Evolutionary conservation across 2,329 filamentous ascomycete genomes (phyloP).

Genomic region (Aspergillus phoenicis): DNA sequence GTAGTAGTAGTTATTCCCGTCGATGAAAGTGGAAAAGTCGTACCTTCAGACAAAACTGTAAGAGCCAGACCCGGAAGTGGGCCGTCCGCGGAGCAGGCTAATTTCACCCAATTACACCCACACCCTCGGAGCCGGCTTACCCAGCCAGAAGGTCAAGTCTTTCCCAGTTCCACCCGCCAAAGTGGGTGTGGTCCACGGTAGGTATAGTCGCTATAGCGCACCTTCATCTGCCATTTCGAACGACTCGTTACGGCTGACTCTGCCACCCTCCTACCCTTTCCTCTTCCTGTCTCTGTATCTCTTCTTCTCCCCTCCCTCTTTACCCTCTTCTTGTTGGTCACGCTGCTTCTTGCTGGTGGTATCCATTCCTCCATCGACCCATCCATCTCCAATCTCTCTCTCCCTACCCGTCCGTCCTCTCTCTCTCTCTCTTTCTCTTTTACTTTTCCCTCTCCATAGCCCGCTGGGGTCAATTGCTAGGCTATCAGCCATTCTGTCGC

Average conservation of each 20-base stretch:
- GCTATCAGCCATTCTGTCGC: conserved; percentile 3
- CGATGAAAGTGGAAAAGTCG: not conserved
- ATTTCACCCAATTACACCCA: conserved; percentile 2
- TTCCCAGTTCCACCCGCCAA: not conserved
- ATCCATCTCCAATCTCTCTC: not conserved
- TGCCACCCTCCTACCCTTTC: conserved; percentile 9
- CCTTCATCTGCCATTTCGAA: conserved; percentile 7
- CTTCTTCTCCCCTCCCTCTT: conserved; percentile 4
- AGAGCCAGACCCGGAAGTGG: conserved; percentile 4
- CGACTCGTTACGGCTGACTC: conserved; percentile 16
- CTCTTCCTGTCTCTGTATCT: conserved; percentile 11
- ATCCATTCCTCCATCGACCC: conserved; percentile 3
- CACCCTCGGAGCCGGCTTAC: not conserved
- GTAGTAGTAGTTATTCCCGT: too few species aligned
- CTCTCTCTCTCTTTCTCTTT: not conserved
- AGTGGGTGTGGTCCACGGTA: not conserved
- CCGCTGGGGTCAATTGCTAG: conserved; percentile 15
- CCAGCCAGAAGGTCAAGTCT: not conserved
- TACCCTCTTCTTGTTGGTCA: conserved; percentile 4
- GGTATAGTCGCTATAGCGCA: conserved; percentile 5
- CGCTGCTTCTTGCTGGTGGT: not conserved
- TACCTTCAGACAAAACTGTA: not conserved
- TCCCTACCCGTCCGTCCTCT: conserved; percentile 1
- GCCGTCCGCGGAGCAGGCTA: conserved; percentile 7
- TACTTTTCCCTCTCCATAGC: not conserved